phyloP scores from a whole-genome alignment of 2,329 filamentous ascomycete genomes.

The Colletotrichum cuscutae region DNA sequence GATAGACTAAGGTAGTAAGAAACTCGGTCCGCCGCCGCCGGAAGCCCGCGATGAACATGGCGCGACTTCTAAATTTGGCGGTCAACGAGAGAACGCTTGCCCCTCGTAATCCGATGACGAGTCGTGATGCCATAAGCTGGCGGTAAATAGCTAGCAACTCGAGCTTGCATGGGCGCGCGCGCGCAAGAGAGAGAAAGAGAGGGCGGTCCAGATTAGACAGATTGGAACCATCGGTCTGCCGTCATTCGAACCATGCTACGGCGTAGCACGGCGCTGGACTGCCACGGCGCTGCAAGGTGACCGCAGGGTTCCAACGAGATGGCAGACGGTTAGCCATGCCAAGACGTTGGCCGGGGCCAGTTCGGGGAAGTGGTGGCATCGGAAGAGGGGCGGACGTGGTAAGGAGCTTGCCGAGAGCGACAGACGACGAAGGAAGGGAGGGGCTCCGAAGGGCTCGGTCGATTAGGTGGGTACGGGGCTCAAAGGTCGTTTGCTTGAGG shows the following conservation, averaged over 20 bases:
- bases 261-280: constrained; percentile 23
- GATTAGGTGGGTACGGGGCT: constrained; percentile 8
- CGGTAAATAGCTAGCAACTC: background rate
- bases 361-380: constrained; percentile 29
- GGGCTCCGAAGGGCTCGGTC: background rate
- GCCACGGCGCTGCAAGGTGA: constrained; percentile 21
- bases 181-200: no score
- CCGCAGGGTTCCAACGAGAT: constrained; percentile 28
- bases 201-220: background rate
- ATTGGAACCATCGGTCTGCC: constrained; percentile 11
- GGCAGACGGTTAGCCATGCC: constrained; percentile 22
- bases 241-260: constrained; percentile 7
- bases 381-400: constrained; percentile 23
- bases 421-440: constrained; percentile 38
- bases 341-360: constrained; percentile 21
- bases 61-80: constrained; percentile 11
- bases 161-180: background rate
- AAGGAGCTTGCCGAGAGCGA: constrained; percentile 56
- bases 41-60: background rate
- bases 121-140: constrained; percentile 21
- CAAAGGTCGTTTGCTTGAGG: constrained; percentile 10
- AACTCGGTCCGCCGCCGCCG: background rate
- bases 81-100: background rate
- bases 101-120: background rate
- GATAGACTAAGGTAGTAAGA: background rate